Evolutionary conservation across 2,329 filamentous ascomycete species (phyloP).

Genomic region (Fusarium equiseti): DNA sequence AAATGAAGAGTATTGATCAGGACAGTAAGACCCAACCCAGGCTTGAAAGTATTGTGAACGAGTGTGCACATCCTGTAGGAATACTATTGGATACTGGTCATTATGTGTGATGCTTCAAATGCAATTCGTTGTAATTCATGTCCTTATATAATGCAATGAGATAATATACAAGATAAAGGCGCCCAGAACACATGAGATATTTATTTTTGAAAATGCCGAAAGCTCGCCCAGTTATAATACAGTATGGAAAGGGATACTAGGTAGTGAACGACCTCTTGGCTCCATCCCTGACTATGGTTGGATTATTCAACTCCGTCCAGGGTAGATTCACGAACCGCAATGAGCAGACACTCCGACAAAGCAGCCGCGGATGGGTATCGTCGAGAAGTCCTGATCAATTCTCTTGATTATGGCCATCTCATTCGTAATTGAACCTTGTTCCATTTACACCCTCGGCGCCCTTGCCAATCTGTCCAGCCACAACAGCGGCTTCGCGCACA

Average conservation of each 20-base stretch:
- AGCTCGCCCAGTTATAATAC: not conserved
- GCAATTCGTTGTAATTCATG: not conserved
- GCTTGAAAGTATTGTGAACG: not conserved
- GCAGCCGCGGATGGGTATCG: not conserved
- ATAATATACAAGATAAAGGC: constrained; percentile 1
- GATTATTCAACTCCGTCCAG: not conserved
- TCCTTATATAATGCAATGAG: constrained; percentile 37
- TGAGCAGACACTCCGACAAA: not conserved
- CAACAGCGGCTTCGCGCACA: constrained; percentile 76
- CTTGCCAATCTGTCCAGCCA: constrained; percentile 71
- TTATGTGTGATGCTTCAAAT: not conserved
- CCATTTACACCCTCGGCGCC: constrained; percentile 56
- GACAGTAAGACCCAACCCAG: not conserved
- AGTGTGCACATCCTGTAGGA: not conserved
- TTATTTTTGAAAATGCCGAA: not conserved
- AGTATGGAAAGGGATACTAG: constrained; percentile 20
- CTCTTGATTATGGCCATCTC: constrained; percentile 12
- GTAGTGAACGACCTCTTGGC: not conserved
- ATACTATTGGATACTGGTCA: not conserved
- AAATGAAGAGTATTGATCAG: not conserved
- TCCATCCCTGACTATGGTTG: constrained; percentile 5
- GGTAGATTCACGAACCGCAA: constrained; percentile 3
- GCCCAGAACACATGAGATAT: not conserved
- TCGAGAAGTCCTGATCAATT: not conserved
- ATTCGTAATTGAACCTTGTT: constrained; percentile 45